phyloP scores from a whole-genome alignment of 2,329 filamentous ascomycete species.

The Fusarium foetens region DNA sequence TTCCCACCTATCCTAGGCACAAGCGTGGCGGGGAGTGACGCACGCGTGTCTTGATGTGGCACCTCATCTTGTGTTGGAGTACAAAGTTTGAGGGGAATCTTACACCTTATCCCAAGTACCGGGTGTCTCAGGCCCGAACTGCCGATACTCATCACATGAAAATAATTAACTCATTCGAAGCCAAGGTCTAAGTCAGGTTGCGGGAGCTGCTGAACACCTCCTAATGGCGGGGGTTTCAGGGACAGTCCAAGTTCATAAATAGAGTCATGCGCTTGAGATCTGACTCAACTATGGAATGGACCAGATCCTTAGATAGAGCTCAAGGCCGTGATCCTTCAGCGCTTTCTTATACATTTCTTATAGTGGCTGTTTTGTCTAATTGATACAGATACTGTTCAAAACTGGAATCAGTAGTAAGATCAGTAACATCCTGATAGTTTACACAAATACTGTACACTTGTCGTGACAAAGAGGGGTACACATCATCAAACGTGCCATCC shows the following conservation, averaged over 20 bases:
- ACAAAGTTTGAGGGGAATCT: slow-evolving; percentile 20
- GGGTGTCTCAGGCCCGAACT: slow-evolving; percentile 23
- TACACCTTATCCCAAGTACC: slow-evolving; percentile 25
- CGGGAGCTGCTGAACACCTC: slow-evolving; percentile 21
- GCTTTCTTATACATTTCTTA: not conserved
- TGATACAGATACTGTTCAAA: slow-evolving; percentile 8
- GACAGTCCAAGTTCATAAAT: slow-evolving; percentile 14
- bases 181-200: slow-evolving; percentile 15
- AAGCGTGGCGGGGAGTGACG: slow-evolving; percentile 38
- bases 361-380: slow-evolving; percentile 17
- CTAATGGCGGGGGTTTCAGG: slow-evolving; percentile 31
- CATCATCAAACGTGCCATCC: slow-evolving; percentile 4
- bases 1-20: slow-evolving; percentile 31
- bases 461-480: slow-evolving; percentile 27
- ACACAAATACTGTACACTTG: slow-evolving; percentile 33
- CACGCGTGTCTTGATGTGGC: slow-evolving; percentile 29
- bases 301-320: not conserved
- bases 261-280: slow-evolving; percentile 31
- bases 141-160: slow-evolving; percentile 35
- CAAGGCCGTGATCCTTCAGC: not conserved
- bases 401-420: not conserved
- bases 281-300: slow-evolving; percentile 13
- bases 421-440: slow-evolving; percentile 18
- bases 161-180: slow-evolving; percentile 17
- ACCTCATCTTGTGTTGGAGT: slow-evolving; percentile 17